These are phyloP conservation scores for Kodamaea restingae DNA, from an alignment of 805 yeast species.

Conservation along the genomic window DNA sequence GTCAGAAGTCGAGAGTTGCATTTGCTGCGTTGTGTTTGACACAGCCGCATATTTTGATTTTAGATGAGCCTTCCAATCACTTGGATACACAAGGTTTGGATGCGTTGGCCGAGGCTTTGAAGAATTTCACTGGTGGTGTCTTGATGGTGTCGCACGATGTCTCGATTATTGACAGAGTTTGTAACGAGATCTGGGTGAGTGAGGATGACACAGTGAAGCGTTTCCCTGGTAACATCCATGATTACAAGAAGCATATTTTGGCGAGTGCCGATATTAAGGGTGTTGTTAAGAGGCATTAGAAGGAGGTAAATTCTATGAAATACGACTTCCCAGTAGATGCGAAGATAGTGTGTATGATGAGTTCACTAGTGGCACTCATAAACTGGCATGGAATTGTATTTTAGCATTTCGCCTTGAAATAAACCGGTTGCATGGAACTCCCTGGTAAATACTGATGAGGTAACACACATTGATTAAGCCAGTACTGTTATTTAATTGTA, in stretches of 20 bases:
- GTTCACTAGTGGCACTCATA: too few species aligned
- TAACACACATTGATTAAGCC: too few species aligned
- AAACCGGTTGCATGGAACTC: too few species aligned
- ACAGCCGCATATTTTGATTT: slow-evolving; percentile 84
- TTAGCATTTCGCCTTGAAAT: too few species aligned
- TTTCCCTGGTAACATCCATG: slow-evolving; percentile 80
- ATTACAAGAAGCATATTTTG: slow-evolving; percentile 84
- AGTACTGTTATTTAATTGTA: too few species aligned
- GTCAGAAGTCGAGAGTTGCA: slow-evolving; percentile 97
- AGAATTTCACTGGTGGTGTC: slow-evolving; percentile 89
- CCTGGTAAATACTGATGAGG: too few species aligned
- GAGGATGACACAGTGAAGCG: slow-evolving; percentile 77
- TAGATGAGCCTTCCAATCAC: slow-evolving; percentile 98
- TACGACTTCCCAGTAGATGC: too few species aligned
- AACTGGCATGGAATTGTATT: too few species aligned
- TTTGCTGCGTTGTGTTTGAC: slow-evolving; percentile 90
- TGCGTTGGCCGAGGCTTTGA: slow-evolving; percentile 87
- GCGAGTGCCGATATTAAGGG: slow-evolving; percentile 76
- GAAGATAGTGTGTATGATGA: too few species aligned
- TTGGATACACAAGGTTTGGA: slow-evolving; percentile 97
- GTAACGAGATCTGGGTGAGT: slow-evolving; percentile 94
- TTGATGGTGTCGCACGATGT: slow-evolving; percentile 98
- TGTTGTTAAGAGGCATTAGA: slow-evolving; percentile 83
- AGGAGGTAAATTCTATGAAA: background rate
- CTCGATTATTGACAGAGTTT: slow-evolving; percentile 78